Evolutionary conservation across 2,329 filamentous ascomycete species (phyloP).

Genomic region (Neurospora sp.): DNA sequence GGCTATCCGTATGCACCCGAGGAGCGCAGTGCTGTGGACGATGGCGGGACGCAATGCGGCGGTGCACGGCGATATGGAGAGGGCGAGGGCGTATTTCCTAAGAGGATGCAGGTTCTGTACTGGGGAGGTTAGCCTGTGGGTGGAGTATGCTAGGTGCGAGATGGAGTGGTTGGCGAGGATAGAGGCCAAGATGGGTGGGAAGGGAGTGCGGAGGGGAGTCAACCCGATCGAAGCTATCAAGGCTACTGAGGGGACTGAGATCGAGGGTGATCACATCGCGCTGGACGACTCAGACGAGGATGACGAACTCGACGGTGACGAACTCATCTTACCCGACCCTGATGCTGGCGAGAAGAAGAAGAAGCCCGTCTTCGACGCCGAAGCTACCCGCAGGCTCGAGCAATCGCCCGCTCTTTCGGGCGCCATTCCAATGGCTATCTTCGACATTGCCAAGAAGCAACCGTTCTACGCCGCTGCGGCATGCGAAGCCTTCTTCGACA

Average conservation of each 20-base stretch:
- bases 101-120: slow-evolving; percentile 85
- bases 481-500: slow-evolving; percentile 69
- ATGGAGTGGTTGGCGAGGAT: slow-evolving; percentile 86
- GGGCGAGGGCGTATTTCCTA: slow-evolving; percentile 77
- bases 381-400: slow-evolving; percentile 43
- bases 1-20: slow-evolving; percentile 76
- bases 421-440: slow-evolving; percentile 89
- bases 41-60: slow-evolving; percentile 73
- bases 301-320: slow-evolving; percentile 37
- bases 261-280: slow-evolving; percentile 32
- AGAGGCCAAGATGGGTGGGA: slow-evolving; percentile 54
- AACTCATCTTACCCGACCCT: slow-evolving; percentile 36
- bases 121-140: slow-evolving; percentile 63
- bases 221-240: slow-evolving; percentile 27
- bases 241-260: slow-evolving; percentile 36
- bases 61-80: slow-evolving; percentile 74
- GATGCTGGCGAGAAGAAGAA: slow-evolving; percentile 25
- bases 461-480: slow-evolving; percentile 56
- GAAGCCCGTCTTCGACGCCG: slow-evolving; percentile 36
- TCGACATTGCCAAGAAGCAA: slow-evolving; percentile 75
- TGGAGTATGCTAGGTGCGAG: slow-evolving; percentile 85
- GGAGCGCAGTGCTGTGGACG: slow-evolving; percentile 76
- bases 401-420: slow-evolving; percentile 79
- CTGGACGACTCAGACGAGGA: slow-evolving; percentile 38
- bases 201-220: slow-evolving; percentile 24